Base-by-base conservation (phyloP, 495 filamentous ascomycete genomes). In the Talaromyces liani region DNA sequence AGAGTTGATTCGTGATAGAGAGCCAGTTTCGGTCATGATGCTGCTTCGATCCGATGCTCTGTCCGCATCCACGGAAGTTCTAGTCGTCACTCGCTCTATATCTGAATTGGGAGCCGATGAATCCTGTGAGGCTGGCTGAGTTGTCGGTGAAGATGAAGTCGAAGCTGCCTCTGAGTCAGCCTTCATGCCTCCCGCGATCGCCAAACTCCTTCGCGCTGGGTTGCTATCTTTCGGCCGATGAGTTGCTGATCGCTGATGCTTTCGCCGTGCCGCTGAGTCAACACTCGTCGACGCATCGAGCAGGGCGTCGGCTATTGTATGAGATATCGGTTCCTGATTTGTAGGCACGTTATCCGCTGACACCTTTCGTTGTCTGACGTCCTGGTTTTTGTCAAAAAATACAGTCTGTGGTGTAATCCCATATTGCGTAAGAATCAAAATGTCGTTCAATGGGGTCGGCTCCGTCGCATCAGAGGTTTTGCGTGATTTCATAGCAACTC, bases 221-320 rank as follows among this genome's bases (percentile, higher is more conserved):
- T 67, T 62, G 74, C 77, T 70, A 69, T 85, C 75, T 78, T 80
- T 71, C 66, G 80, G 73, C 80, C 81, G 63, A 29, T 76, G 72
- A 55, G 69, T 79, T 64, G 67, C 70, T 20, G 66, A 80, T 64
- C 59, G 83, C 75, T 58, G 81, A 80, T 69, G 82, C 78, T 66
- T 86, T 78, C 70, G 74, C n/a, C 84, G 81, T 65, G 81, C 79
- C n/a, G 76, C 75, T 4, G 85, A 67, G 69, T 96, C 89, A 65
- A 94, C 91, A 1, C 90, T 91, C 70, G 90, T 92, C 2, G 92
- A 95, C 16, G 95, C 94, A 74, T 99, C 95, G 8, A 95, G 79
- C 6, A 99, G 77, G 7, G 94, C 93, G 73, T 97, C 93, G 24
- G 89, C 84, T 62, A 99, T 94, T 0, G 92, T 96, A 70, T 87